phyloP scores from a whole-genome alignment of 2,329 filamentous ascomycete genomes.

The Fusarium sp. region DNA sequence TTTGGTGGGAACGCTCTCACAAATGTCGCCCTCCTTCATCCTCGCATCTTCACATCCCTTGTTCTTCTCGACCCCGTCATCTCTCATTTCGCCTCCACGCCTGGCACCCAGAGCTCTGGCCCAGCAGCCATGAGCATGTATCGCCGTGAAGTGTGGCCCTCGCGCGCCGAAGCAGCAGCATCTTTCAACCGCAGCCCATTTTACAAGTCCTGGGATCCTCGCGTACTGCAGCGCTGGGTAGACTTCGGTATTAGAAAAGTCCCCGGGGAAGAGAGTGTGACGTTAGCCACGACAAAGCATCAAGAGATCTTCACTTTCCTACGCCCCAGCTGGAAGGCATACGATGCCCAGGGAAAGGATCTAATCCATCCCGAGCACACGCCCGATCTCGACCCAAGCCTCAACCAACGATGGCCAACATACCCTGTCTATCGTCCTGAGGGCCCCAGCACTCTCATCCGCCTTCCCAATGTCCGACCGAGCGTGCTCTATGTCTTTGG shows the following conservation, averaged over 20 bases:
- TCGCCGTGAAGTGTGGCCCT: slow-evolving; percentile 88
- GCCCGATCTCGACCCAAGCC: slow-evolving; percentile 62
- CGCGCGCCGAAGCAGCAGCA: slow-evolving; percentile 75
- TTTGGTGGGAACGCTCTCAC: slow-evolving; percentile 85
- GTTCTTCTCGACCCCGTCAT: slow-evolving; percentile 91
- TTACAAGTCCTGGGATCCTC: slow-evolving; percentile 85
- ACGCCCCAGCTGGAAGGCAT: slow-evolving; percentile 69
- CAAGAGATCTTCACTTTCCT: slow-evolving; percentile 84
- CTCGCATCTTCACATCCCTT: slow-evolving; percentile 82
- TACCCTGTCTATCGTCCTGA: slow-evolving; percentile 80
- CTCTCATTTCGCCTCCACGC: slow-evolving; percentile 60
- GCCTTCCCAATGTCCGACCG: slow-evolving; percentile 74
- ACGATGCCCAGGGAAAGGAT: slow-evolving; percentile 55
- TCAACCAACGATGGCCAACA: slow-evolving; percentile 54
- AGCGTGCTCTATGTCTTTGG: slow-evolving; percentile 80
- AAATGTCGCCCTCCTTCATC: slow-evolving; percentile 82
- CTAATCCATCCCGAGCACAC: slow-evolving; percentile 59
- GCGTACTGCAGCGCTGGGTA: slow-evolving; percentile 77
- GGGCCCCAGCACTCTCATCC: slow-evolving; percentile 67
- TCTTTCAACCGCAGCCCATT: slow-evolving; percentile 77
- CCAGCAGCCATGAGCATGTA: slow-evolving; percentile 75
- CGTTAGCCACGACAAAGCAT: slow-evolving; percentile 85
- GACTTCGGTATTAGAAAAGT: slow-evolving; percentile 81
- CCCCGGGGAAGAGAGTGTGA: slow-evolving; percentile 67
- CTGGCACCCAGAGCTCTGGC: slow-evolving; percentile 54